Evolutionary conservation across 768 basidiomycete species (phyloP).

Genomic region (Cubamyces sp.): DNA sequence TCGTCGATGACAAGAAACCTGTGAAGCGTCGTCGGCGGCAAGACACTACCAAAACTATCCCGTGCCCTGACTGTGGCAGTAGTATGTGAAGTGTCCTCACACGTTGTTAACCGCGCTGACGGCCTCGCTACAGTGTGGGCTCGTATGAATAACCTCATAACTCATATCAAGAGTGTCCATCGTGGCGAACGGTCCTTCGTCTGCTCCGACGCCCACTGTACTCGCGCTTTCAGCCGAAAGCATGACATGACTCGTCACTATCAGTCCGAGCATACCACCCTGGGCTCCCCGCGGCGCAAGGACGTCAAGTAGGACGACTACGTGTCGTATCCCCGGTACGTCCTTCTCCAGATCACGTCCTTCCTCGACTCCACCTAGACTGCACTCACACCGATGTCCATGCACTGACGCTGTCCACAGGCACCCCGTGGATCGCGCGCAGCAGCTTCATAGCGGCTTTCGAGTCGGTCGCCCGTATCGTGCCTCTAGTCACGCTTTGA

Average conservation of each 20-base stretch:
- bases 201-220: not conserved
- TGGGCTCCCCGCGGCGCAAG: constrained; percentile 22
- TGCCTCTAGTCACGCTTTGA: constrained; percentile 1
- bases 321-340: constrained; percentile 6
- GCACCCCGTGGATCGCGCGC: constrained; percentile 11
- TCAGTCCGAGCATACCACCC: constrained; percentile 17
- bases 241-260: constrained; percentile 17
- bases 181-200: not conserved
- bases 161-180: constrained; percentile 16
- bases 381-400: no score
- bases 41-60: not conserved
- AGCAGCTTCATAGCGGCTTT: constrained; percentile 13
- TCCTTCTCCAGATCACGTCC: no score
- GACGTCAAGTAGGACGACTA: not conserved
- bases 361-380: no score
- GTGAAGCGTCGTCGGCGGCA: constrained; percentile 1
- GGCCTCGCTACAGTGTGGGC: constrained; percentile 2
- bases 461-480: constrained; percentile 13
- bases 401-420: not conserved
- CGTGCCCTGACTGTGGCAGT: constrained; percentile 1
- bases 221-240: constrained; percentile 15
- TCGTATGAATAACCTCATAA: constrained; percentile 10
- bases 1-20: not conserved
- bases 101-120: no score
- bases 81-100: not conserved